Conservation (phyloP, 495 filamentous ascomycete species). For the Penicillium riverlandense region DNA sequence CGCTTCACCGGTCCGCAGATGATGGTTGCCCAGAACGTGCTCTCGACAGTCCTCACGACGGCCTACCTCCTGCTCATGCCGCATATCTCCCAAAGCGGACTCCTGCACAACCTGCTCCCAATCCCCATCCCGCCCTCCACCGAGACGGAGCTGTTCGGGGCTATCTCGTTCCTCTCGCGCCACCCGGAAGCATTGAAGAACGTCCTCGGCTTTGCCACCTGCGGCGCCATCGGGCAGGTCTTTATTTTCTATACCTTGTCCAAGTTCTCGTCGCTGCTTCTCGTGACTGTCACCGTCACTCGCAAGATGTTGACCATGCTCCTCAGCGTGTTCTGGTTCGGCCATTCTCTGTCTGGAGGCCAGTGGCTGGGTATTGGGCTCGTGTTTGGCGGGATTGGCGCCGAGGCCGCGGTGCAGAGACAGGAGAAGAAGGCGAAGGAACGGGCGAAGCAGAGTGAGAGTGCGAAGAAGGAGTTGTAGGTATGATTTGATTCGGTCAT, state of each 20-base stretch:
- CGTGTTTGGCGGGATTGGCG: constrained; percentile 92
- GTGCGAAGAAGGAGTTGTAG: constrained; percentile 35
- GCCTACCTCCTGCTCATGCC: constrained; percentile 72
- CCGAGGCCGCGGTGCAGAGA: constrained; percentile 75
- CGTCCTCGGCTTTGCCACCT: constrained; percentile 85
- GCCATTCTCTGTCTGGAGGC: constrained; percentile 73
- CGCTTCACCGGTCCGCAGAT: constrained; percentile 89
- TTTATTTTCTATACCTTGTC: constrained; percentile 97
- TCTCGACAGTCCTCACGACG: constrained; percentile 67
- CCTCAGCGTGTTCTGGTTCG: constrained; percentile 88
- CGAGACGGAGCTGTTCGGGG: constrained; percentile 64
- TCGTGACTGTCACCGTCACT: constrained; percentile 95
- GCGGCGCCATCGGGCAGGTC: constrained; percentile 87
- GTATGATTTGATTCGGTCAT: neutral
- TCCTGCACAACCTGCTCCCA: constrained; percentile 63
- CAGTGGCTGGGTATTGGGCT: constrained; percentile 89
- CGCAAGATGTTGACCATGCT: constrained; percentile 99
- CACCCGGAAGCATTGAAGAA: constrained; percentile 77
- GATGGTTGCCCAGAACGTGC: constrained; percentile 97
- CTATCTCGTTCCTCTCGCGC: constrained; percentile 68
- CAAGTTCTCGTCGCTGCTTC: constrained; percentile 80
- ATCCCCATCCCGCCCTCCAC: constrained; percentile 44
- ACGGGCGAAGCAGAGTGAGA: constrained; percentile 46
- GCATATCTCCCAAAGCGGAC: constrained; percentile 57
- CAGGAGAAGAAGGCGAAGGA: constrained; percentile 82